Conservation (phyloP, 1,139 yeast species). For the Komagataea norvegica region DNA sequence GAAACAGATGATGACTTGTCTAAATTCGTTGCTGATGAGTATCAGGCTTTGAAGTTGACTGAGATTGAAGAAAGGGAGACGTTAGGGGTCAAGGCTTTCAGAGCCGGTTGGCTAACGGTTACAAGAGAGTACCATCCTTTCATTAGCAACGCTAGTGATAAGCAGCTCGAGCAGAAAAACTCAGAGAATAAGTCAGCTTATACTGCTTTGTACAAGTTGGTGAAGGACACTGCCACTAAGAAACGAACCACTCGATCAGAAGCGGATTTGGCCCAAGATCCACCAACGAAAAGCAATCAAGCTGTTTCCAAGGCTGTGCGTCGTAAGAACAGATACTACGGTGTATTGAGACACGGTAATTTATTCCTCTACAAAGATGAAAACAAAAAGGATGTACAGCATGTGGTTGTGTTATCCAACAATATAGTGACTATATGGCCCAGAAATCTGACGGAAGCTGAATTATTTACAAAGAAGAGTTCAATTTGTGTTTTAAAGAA, state of each 20-base stretch:
- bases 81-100: conserved; percentile 61
- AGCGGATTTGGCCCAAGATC: conserved; percentile 7
- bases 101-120: conserved; percentile 78
- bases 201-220: conserved; percentile 54
- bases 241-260: conserved; percentile 11
- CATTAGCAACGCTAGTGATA: conserved; percentile 32
- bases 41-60: conserved; percentile 49
- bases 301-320: conserved; percentile 30
- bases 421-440: conserved; percentile 87
- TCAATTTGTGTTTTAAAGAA: conserved; percentile 66
- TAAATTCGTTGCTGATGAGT: conserved; percentile 27
- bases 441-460: conserved; percentile 44
- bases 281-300: conserved; percentile 4
- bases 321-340: conserved; percentile 60
- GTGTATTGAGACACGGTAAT: conserved; percentile 77
- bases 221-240: conserved; percentile 32
- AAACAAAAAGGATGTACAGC: conserved; percentile 59
- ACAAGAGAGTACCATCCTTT: conserved; percentile 67
- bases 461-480: conserved; percentile 70
- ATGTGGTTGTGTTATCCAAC: conserved; percentile 72
- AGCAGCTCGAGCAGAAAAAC: conserved; percentile 22
- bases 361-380: conserved; percentile 75
- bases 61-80: conserved; percentile 54
- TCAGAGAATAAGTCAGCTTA: conserved; percentile 47
- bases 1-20: conserved; percentile 24